Evolutionary conservation across 257 asterid species (phyloP), one percentile per base, ranked within the genome.

Genomic region (Salvia hispanica): DNA sequence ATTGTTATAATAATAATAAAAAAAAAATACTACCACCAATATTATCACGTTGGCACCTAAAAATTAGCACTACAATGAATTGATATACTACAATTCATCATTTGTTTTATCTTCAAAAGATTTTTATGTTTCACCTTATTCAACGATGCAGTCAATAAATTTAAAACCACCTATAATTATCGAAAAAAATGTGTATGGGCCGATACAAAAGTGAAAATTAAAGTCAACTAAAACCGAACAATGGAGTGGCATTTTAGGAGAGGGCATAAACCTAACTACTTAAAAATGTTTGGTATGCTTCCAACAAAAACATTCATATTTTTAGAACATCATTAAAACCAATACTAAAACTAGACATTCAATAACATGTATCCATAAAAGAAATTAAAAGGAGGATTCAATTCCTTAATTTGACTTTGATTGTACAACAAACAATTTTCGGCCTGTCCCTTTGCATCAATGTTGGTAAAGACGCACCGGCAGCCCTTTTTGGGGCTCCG

Each of bases 401-500:
- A 31, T n/a, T 37, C 9, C 51, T 40, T 67, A 13, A 54, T 67
- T 51, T 1, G 39, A 12, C 0, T 34, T n/a, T 9, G 59, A 11
- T 51, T 51, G 57, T 8, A 51, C 57, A 31, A 13, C 42, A n/a
- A 55, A 33, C 43, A 7, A 5, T 31, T 12, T 18, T n/a, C 1
- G 0, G 9, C 14, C 3, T 25, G 31, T 25, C 31, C 31, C 31
- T 25, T 25, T 25, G 9, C 5, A 34, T 5, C 31, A 65, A 25
- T 9, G 61, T 48, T 50, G 79, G 13, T 63, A 79, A 4, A 89
- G 65, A 0, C 84, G 88, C 61, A 89, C 67, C 0, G 95, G 95
- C 4, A 89, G 80, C n/a, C 95, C 95, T 42, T 76, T 85, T 56
- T 77, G 74, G 6, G 95, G 96, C 28, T 72, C 77, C 10, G 96